Conservation (phyloP, 2,329 filamentous ascomycete genomes). For the Ceratocystis albifundus region DNA sequence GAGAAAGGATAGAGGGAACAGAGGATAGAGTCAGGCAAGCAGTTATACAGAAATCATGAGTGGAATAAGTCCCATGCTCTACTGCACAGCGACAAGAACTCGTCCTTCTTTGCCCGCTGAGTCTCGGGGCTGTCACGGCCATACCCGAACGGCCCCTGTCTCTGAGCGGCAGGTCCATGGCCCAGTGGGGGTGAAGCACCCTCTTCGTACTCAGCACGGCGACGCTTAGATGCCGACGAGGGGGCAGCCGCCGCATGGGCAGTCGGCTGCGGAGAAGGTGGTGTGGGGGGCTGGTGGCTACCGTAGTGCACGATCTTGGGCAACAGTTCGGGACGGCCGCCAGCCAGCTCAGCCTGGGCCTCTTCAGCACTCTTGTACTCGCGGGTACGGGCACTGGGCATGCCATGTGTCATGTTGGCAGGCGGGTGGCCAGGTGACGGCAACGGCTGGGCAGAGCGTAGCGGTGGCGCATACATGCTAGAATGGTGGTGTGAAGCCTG, state of each 20-base stretch:
- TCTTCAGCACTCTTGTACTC: slow-evolving; percentile 96
- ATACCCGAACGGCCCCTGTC: slow-evolving; percentile 63
- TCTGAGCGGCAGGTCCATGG: slow-evolving; percentile 51
- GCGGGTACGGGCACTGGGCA: slow-evolving; percentile 52
- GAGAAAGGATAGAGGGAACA: not conserved
- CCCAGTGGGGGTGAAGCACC: slow-evolving; percentile 77
- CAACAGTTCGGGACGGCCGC: slow-evolving; percentile 81
- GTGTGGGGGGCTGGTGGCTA: slow-evolving; percentile 84
- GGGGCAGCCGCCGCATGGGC: slow-evolving; percentile 41
- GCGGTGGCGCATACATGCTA: slow-evolving; percentile 41
- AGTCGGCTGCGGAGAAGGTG: slow-evolving; percentile 61
- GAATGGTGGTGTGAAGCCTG: slow-evolving; percentile 27
- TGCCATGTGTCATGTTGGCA: slow-evolving; percentile 35
- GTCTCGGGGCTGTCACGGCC: slow-evolving; percentile 75
- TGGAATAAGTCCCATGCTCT: slow-evolving; percentile 96
- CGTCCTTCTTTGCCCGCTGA: slow-evolving; percentile 76
- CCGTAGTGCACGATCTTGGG: slow-evolving; percentile 94
- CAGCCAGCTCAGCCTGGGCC: slow-evolving; percentile 77
- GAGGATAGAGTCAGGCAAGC: not conserved
- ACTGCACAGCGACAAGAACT: slow-evolving; percentile 77
- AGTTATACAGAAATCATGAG: slow-evolving; percentile 45
- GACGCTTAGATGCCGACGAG: slow-evolving; percentile 45
- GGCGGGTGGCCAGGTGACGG: slow-evolving; percentile 67
- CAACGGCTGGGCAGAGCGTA: slow-evolving; percentile 47
- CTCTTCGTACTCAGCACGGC: slow-evolving; percentile 88